Conservation (phyloP, 2,329 filamentous ascomycete genomes). For the Arachnopeziza araneosa region DNA sequence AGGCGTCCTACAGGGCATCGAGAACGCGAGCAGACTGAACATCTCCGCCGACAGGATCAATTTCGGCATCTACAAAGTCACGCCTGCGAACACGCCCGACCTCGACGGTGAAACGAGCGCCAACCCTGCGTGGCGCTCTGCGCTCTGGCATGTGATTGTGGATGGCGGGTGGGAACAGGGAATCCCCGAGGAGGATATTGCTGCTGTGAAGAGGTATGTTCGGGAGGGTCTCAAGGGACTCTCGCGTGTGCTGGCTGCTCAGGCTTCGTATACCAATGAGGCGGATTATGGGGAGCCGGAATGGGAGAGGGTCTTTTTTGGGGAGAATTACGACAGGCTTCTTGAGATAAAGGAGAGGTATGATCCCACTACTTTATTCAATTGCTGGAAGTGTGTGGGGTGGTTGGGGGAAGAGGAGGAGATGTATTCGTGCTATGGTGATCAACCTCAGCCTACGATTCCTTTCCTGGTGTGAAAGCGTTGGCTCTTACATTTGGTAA, state of each 20-base stretch:
- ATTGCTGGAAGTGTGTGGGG: background rate
- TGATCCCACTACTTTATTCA: slow-evolving; percentile 40
- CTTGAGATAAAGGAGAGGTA: slow-evolving; percentile 44
- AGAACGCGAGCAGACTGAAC: background rate
- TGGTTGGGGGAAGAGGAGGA: background rate
- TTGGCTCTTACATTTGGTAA: too few relatives aligned
- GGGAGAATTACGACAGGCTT: slow-evolving; percentile 39
- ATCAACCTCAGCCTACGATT: background rate
- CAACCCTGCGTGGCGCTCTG: background rate
- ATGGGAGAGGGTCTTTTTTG: slow-evolving; percentile 42
- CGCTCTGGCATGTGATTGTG: background rate
- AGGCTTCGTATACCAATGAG: slow-evolving; percentile 44
- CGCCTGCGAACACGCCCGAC: background rate
- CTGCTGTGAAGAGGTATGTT: background rate
- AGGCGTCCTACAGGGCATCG: background rate
- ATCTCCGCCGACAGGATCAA: background rate
- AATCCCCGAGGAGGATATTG: background rate
- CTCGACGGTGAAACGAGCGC: background rate
- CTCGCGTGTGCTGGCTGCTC: background rate
- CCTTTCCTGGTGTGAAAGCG: background rate
- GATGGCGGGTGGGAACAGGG: background rate
- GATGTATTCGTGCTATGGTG: background rate
- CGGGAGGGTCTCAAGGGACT: background rate
- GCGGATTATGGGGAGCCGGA: slow-evolving; percentile 35
- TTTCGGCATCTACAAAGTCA: background rate